Base-by-base conservation (phyloP, 1,139 yeast genomes). In the Pneumocystis carinii region DNA sequence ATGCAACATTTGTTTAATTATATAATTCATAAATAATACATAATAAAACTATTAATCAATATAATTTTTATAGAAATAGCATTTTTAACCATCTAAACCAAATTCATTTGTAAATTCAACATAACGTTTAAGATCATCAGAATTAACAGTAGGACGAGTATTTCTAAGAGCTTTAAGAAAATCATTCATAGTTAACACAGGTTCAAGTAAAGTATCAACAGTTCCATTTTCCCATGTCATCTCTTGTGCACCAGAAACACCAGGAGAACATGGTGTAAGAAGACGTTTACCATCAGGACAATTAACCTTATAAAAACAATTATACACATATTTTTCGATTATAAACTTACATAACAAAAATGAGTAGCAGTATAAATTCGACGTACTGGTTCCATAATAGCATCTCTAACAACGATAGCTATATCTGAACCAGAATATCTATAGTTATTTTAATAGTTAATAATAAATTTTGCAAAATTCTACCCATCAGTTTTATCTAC, bases 331-430 rank as follows among this genome's bases (percentile, higher is more conserved):
- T n/a, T 59, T 61, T 35, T 58, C 56, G 14, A 69, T 75, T 7
- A 68, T 63, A 39, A 39, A 35, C 42, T 55, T 12, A 83, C 80
- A 64, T 80, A 78, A 71, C 86, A 87, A 77, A 94, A 94, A 77
- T 94, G 99, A 0, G 99, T 94, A 0, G 98, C 97, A 70, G 83
- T 86, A 74, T 92, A 98, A 67, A 94, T 90, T 72, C 90, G 90
- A 70, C 98, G 82, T 65, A 94, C 88, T 1, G 99, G 98, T 73
- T 90, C 95, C 98, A 94, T 94, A 68, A 94, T 78, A 0, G 98
- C 97, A 74, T 94, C 99, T 70, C 96, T 83, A 6, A 94, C 98
- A 19, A 90, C 95, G 58, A 92, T 97, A 0, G 97, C 94, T 56
- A 94, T 82, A 79, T 94, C 99, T 72, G 92, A 96, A 63, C 99